phyloP scores from a whole-genome alignment of 441 rosid species.

The Metrosideros polymorpha region DNA sequence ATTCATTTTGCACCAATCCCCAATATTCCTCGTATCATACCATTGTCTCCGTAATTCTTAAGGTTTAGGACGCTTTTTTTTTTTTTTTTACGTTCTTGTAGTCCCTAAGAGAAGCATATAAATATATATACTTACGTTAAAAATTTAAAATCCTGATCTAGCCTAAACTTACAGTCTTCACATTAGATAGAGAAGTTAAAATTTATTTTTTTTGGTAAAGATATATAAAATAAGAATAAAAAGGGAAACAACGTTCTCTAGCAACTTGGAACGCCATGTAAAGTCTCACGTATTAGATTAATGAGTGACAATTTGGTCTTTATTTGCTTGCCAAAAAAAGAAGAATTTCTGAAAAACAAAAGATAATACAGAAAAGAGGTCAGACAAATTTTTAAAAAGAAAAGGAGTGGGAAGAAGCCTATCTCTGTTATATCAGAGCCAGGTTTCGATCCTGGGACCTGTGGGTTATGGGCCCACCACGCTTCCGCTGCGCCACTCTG shows the following conservation, averaged over 20 bases:
- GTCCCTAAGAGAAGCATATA: background rate
- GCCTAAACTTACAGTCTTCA: background rate
- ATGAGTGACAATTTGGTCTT: background rate
- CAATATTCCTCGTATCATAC: no score
- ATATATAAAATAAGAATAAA: background rate
- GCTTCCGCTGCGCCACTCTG: slow-evolving; percentile 19
- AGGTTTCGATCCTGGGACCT: slow-evolving; percentile 6
- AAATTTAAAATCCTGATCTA: background rate
- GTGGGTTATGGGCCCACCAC: slow-evolving; percentile 23
- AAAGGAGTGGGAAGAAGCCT: background rate
- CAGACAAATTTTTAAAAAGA: no score
- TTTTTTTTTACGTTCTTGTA: background rate
- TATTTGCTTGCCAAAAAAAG: background rate
- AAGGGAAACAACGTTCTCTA: background rate
- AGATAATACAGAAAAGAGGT: background rate
- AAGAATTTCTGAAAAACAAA: background rate
- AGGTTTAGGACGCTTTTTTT: background rate
- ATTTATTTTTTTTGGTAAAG: background rate
- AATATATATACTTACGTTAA: background rate
- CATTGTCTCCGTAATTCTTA: background rate
- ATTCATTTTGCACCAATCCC: background rate
- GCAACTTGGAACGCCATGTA: background rate
- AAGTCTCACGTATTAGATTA: background rate
- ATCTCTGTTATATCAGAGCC: background rate
- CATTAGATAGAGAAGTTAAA: background rate